These are phyloP conservation scores for Fusarium proliferatum DNA, from an alignment of 2,329 filamentous ascomycete genomes.

Conservation along the genomic window DNA sequence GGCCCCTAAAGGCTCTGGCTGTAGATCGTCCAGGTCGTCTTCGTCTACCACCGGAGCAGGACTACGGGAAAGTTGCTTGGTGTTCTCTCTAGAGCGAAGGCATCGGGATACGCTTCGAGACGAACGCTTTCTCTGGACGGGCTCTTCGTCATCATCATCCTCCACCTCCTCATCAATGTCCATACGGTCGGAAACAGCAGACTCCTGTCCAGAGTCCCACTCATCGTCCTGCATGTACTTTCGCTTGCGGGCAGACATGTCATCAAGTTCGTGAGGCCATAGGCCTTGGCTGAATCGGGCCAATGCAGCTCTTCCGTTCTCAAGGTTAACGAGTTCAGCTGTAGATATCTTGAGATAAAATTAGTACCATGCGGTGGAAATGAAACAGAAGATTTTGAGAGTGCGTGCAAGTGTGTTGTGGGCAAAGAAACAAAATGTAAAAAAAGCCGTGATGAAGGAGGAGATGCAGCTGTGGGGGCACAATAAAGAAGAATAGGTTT, in stretches of 20 bases:
- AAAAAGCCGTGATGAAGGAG: slow-evolving; percentile 2
- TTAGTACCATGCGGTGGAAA: slow-evolving; percentile 26
- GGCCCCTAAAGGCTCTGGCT: slow-evolving; percentile 5
- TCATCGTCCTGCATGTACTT: slow-evolving; percentile 46
- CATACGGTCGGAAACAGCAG: slow-evolving; percentile 42
- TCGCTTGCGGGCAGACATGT: slow-evolving; percentile 46
- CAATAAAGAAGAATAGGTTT: slow-evolving; percentile 24
- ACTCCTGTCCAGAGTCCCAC: slow-evolving; percentile 45
- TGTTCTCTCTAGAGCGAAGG: slow-evolving; percentile 45
- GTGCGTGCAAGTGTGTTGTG: background rate
- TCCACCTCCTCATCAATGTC: slow-evolving; percentile 45
- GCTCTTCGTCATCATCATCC: slow-evolving; percentile 31
- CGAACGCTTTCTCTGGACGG: slow-evolving; percentile 9
- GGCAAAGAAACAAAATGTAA: background rate
- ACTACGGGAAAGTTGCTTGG: slow-evolving; percentile 33
- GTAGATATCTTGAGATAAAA: slow-evolving; percentile 45
- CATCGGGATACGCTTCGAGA: slow-evolving; percentile 18
- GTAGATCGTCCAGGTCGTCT: slow-evolving; percentile 31
- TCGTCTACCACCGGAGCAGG: slow-evolving; percentile 30
- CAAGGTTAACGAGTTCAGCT: slow-evolving; percentile 45
- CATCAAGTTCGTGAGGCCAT: slow-evolving; percentile 24
- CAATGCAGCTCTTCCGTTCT: slow-evolving; percentile 50
- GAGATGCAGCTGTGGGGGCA: slow-evolving; percentile 17
- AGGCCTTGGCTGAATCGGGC: slow-evolving; percentile 33
- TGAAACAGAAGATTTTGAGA: background rate